Base-by-base conservation (phyloP, 2,329 filamentous ascomycete genomes). In the Diaporthe capsici region DNA sequence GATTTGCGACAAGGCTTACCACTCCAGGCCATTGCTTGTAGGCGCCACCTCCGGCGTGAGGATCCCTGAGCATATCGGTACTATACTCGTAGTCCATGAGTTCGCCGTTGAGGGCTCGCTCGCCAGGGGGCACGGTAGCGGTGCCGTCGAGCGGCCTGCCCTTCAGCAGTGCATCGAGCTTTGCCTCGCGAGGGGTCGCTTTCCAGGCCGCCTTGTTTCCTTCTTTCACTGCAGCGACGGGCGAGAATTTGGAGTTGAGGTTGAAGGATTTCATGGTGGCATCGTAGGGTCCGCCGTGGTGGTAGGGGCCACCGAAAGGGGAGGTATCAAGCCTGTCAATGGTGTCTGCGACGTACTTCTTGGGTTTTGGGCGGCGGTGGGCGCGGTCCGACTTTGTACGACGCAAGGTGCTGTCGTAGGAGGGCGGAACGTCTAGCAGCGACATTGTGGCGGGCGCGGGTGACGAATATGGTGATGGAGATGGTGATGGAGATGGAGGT, bases 201-300 rank as follows among this genome's bases (percentile, higher is more conserved):
- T 88, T 91, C 68, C 98, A 83, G 0, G 95, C 94, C 82, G 95
- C 94, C 72, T 88, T 87, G 84, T 97, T 98, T 57, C 92, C 92
- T 4, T 90, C 88, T 74, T 88, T 87, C 7, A 98, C 90, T 2
- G 96, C 96, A 39, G 94, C 95, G 10, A 98, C 85, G 0, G 96
- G 96, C 4, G 94, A 92, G 75, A 87, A 87, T 78, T 84, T 84
- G 79, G 86, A 88, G 80, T 91, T 88, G 5, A 85, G 87, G 84
- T 98, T 98, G 65, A 94, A 90, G 17, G 94, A 91, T 1, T 93
- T 87, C 71, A 95, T 88, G 2, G 94, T 93, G 13, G 96, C 95
- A 82, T 98, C 96, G 80, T 94, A 98, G 0, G 96, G 96, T 0
- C 96, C 96, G 78, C 93, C 94, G 80, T 98, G 96, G 83, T 98